These are phyloP conservation scores for Aegilops tauschii DNA, from an alignment of 176 grass and related monocot genomes.

Conservation along the genomic window DNA sequence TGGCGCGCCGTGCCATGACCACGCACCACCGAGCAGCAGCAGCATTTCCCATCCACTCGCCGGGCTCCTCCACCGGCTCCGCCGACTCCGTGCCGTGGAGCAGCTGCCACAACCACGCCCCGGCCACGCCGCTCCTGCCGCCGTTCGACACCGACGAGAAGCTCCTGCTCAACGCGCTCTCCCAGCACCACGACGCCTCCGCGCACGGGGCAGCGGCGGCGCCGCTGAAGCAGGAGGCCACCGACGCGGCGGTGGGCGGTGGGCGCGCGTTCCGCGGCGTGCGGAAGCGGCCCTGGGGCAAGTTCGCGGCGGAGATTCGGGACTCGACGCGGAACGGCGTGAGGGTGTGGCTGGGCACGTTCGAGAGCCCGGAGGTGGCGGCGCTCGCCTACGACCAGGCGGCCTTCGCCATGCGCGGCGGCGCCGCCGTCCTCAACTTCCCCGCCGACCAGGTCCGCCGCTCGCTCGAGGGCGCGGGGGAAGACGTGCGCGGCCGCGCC, in stretches of 20 bases:
- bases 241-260: neutral
- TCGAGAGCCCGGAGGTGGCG: constrained; percentile 61
- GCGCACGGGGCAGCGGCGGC: neutral
- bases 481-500: neutral
- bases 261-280: constrained; percentile 11
- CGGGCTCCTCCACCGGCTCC: constrained; percentile 40
- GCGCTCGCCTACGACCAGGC: constrained; percentile 87
- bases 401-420: constrained; percentile 51
- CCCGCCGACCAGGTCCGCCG: constrained; percentile 16
- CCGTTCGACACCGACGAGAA: constrained; percentile 44
- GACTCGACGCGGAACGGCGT: constrained; percentile 59
- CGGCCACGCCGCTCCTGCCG: neutral
- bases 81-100: constrained; percentile 29
- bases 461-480: constrained; percentile 29
- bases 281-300: constrained; percentile 60
- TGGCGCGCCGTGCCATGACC: constrained; percentile 22
- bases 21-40: neutral
- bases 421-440: constrained; percentile 60
- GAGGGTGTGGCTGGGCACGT: constrained; percentile 71
- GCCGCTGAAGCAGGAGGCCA: neutral
- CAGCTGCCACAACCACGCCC: neutral
- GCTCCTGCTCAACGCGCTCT: constrained; percentile 18
- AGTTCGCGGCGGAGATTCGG: constrained; percentile 70
- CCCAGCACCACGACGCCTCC: neutral
- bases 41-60: constrained; percentile 14